Evolutionary conservation across 139 green algal species (phyloP), one percentile per base, ranked within the genome.

Genomic region (Microglena sp.): DNA sequence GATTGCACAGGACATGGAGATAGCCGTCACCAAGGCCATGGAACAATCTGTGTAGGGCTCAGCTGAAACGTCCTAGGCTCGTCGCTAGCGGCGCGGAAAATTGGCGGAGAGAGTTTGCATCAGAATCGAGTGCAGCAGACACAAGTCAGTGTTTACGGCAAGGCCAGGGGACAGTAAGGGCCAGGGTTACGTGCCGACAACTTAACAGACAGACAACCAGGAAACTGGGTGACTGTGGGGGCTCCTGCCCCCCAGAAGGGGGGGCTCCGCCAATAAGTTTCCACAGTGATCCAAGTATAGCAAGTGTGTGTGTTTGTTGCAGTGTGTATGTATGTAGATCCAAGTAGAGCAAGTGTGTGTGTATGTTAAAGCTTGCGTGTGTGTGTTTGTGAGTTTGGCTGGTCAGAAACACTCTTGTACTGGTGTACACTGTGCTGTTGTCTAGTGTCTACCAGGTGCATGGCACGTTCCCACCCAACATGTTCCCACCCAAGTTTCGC

Each of bases 1-100:
- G n/a, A 11, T 11, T 30, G 0, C 56, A 28, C 77, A 87, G 75
- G 87, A 96, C 77, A 91, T 96, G 86, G 89, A 96, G 77, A 87
- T 94, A 33, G 80, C 86, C 2, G 84, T 92, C 1, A 84, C 74
- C 3, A 89, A 87, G 76, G 85, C 84, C 27, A 63, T 89, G 53
- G 82, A 91, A 66, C 83, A 91, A 71, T 79, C 78, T 26, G 86
- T 90, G 1, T 92, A 62, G 56, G 24, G 18, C 11, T 11, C 8
- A 46, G 40, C 8, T n/a, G 8, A 11, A 46, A 46, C 8, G 11
- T n/a, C n/a, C n/a, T n/a, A 46, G 40, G 40, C 11, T 46, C 8
- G 11, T 46, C 8, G 40, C 40, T 46, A 11, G 40, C 40, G 8
- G 8, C 11, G 40, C 8, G 11, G 40, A 8, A 46, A 46, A 46